Base-by-base conservation (phyloP, 257 asterid genomes). In the Gentiana macrophylla region DNA sequence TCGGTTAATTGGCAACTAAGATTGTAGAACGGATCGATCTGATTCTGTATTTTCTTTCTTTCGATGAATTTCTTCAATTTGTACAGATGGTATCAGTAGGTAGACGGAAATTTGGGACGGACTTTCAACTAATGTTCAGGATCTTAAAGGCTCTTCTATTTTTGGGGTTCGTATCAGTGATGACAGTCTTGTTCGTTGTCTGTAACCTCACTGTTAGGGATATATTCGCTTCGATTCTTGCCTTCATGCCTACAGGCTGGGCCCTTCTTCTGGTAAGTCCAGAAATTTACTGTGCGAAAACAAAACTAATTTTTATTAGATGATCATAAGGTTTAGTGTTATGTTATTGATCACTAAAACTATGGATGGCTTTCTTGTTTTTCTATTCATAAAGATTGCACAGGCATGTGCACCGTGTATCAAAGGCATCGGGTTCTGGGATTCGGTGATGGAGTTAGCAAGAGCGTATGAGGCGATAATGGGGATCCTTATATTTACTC, bases 221-320 rank as follows among this genome's bases (percentile, higher is more conserved):
- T 73, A 56, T 92, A 37, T 88, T 92, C 67, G 97, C 97, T 46
- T 79, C 95, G 34, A 62, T 85, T 65, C 77, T 88, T 68, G 99
- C 97, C 65, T 92, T 92, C 84, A 78, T 83, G 82, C 99, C 99
- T 44, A 83, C 99, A 1, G 99, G 99, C 44, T 92, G 99, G 99
- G 99, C 94, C 65, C 64, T 92, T 72, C 84, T 92, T 68, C 81
- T 81, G 62, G 98, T 91, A 69, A 73, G 78, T 73, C 24, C 24
- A 24, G 24, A 24, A 24, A 24, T 24, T 24, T 24, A 24, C 24
- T 24, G 24, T 24, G 46, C 9, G 46, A 41, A 41, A 41, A 1
- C 8, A 41, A 38, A 38, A 38, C 6, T 41, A 41, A 7, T 41
- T 41, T 5, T 41, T 24, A 24, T 41, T 10, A 41, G 8, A 41